Percentiles rank a stretch among this genome's conserved stretches.
phyloP scores from a whole-genome alignment of 106 monocot species.

The Dactylorhiza incarnata region DNA sequence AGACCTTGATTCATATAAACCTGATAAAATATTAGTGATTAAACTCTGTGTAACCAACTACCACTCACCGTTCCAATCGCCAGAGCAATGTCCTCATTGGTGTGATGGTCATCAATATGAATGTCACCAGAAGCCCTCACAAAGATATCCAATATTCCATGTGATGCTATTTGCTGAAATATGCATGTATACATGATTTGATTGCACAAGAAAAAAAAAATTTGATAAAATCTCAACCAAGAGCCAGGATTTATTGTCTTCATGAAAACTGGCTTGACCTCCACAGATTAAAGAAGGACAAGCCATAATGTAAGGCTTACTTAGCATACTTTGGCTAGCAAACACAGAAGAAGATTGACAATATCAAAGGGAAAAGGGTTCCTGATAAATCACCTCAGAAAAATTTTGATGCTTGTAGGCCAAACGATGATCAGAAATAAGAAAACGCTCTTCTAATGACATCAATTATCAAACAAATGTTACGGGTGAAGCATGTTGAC shows the following conservation, averaged over 20 bases:
- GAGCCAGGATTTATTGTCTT: no score
- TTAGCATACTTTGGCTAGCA: neutral
- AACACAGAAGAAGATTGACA: neutral
- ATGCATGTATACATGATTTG: conserved; percentile 9
- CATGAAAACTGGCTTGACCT: no score
- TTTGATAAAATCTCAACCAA: no score
- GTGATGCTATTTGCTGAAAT: conserved; percentile 85
- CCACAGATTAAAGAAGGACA: neutral
- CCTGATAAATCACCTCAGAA: neutral
- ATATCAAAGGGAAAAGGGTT: neutral
- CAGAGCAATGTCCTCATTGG: conserved; percentile 97
- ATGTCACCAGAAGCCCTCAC: conserved; percentile 83
- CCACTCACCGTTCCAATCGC: conserved; percentile 81
- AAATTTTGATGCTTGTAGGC: neutral
- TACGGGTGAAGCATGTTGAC: neutral
- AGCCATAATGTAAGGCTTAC: neutral
- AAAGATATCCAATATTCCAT: conserved; percentile 81
- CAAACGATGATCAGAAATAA: neutral
- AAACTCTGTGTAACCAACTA: neutral
- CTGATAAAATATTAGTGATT: neutral
- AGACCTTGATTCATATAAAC: neutral
- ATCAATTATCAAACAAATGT: neutral
- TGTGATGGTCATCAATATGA: conserved; percentile 97
- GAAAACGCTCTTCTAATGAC: neutral
- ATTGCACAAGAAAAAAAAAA: neutral